Conservation (phyloP, 768 basidiomycete genomes). For the Dacryopinax primogenitus region DNA sequence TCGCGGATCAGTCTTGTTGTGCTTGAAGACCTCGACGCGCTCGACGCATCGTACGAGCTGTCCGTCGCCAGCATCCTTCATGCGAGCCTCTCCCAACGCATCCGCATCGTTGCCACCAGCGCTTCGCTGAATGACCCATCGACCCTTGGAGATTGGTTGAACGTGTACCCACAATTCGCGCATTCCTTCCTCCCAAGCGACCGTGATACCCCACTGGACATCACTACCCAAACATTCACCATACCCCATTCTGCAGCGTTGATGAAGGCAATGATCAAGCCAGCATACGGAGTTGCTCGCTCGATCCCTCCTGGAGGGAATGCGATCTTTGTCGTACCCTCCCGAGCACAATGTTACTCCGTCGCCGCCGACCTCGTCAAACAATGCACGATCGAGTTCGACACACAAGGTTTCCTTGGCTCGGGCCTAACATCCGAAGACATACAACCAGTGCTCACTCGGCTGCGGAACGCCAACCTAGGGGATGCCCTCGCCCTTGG, state of each 20-base stretch:
- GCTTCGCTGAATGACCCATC: conserved; percentile 66
- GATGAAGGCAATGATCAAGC: conserved; percentile 85
- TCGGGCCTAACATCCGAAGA: conserved; percentile 36
- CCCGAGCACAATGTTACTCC: conserved; percentile 55
- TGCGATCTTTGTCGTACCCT: conserved; percentile 79
- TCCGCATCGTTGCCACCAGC: conserved; percentile 66
- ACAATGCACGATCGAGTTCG: conserved; percentile 65
- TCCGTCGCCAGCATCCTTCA: conserved; percentile 59
- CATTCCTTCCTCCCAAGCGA: conserved; percentile 72
- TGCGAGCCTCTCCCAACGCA: conserved; percentile 45
- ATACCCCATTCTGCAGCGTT: conserved; percentile 76
- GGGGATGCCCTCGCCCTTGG: conserved; percentile 69
- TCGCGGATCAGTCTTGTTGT: conserved; percentile 52
- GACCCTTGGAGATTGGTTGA: conserved; percentile 74
- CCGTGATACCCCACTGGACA: conserved; percentile 63
- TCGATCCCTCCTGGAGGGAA: conserved; percentile 33
- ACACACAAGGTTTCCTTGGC: conserved; percentile 57
- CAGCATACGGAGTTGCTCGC: conserved; percentile 64
- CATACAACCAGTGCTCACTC: conserved; percentile 45
- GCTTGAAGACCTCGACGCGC: conserved; percentile 72
- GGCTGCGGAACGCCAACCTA: conserved; percentile 50
- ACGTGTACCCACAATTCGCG: conserved; percentile 47
- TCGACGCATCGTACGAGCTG: conserved; percentile 73
- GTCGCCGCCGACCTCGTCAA: conserved; percentile 79
- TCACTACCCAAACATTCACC: conserved; percentile 62